These are phyloP conservation scores for Salvia hispanica DNA, from an alignment of 257 asterid genomes.

Conservation along the genomic window DNA sequence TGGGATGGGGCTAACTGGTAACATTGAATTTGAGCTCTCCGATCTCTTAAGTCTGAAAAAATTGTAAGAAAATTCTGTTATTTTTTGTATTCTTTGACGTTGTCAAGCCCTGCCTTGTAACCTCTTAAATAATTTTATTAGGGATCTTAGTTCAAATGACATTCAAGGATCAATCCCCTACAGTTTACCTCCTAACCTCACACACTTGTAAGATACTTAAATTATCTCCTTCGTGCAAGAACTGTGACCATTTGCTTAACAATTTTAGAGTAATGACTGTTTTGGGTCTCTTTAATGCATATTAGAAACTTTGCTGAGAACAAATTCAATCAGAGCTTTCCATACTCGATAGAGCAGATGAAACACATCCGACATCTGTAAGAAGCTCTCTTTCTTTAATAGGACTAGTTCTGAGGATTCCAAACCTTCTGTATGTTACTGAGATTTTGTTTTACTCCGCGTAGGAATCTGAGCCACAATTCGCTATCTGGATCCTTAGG, in stretches of 20 bases:
- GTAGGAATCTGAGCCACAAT: conserved; percentile 89
- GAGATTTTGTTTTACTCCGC: conserved; percentile 12
- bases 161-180: conserved; percentile 67
- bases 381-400: conserved; percentile 34
- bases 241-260: conserved; percentile 4
- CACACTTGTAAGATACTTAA: conserved; percentile 62
- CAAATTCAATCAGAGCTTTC: conserved; percentile 60
- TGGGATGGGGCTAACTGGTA: conserved; percentile 67
- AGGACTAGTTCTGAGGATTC: background rate
- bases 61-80: conserved; percentile 49
- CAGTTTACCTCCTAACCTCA: conserved; percentile 67
- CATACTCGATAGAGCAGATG: conserved; percentile 62
- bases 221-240: conserved; percentile 16
- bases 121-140: conserved; percentile 32
- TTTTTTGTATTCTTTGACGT: background rate
- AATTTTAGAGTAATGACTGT: background rate
- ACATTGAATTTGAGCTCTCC: conserved; percentile 58
- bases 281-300: conserved; percentile 22
- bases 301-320: conserved; percentile 81
- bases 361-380: conserved; percentile 77
- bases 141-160: conserved; percentile 82
- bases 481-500: conserved; percentile 67
- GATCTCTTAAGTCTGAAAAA: conserved; percentile 67
- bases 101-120: background rate
- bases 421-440: conserved; percentile 1